Evolutionary conservation across 768 basidiomycete species (phyloP), one percentile per base, ranked within the genome.

Genomic region (Galerina marginata): DNA sequence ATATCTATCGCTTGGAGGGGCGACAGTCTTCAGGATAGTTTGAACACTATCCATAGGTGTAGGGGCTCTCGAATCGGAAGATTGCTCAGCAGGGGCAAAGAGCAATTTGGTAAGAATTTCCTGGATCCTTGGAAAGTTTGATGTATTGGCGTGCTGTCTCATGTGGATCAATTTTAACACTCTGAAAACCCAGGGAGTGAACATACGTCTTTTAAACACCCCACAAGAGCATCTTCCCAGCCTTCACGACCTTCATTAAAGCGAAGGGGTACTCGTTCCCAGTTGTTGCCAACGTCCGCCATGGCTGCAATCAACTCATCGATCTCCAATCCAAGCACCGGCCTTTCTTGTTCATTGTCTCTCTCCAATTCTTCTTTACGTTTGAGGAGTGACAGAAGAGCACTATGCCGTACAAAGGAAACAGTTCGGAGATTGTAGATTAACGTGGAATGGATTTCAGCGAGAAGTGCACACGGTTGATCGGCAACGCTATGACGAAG

Each of bases 191-290:
- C 11, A 52, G 14, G 6, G 7, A 43, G 40, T 23, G 26, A 47
- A 86, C 94, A 65, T 67, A 96, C 95, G 73, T 96, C 90, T 80
- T 92, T 92, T 65, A 96, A 76, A 68, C 94, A 91, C 44, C 93
- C 94, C 36, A 95, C 80, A 20, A 97, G 81, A 14, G 93, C 90
- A 64, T 95, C 93, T 74, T 97, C 94, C 96, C 96, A 98, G 11
- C 92, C 90, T 65, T 87, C 84, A 45, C 95, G 86, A 25, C 86
- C 84, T 67, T 96, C 94, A 40, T 81, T 78, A 65, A 85, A 83
- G 43, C 90, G 83, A 62, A 93, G 74, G 26, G 90, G 88, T 3
- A 91, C 83, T 53, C 88, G 85, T 75, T 93, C 89, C 92, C 93
- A 95, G 69, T 88, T 91, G 69, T 91, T 91, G n/a, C 91, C 92